Conservation (phyloP, 164 flowering plant genomes). For the Warburgia ugandensis region DNA sequence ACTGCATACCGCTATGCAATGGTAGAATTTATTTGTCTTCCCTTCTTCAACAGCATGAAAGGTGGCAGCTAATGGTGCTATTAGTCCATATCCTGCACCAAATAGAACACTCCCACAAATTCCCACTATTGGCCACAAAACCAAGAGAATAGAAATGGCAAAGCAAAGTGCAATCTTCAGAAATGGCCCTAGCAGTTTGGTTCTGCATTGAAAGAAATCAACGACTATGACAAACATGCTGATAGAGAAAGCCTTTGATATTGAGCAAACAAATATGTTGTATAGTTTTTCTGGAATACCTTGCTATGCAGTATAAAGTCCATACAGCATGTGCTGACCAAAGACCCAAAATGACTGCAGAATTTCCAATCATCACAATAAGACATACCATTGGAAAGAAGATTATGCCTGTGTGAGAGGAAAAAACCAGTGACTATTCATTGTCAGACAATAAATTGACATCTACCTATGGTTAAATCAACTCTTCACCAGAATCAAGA, state of each 20-base stretch:
- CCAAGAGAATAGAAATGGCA: slow-evolving; percentile 31
- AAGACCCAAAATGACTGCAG: slow-evolving; percentile 64
- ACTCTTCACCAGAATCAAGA: too few species aligned
- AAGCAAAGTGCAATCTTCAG: slow-evolving; percentile 57
- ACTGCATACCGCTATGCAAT: slow-evolving; percentile 55
- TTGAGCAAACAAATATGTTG: not conserved
- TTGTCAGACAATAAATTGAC: too few species aligned
- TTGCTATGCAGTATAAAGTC: slow-evolving; percentile 56
- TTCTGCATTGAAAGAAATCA: slow-evolving; percentile 36
- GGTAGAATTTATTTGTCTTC: slow-evolving; percentile 46
- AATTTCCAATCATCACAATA: slow-evolving; percentile 54
- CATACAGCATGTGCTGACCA: slow-evolving; percentile 63
- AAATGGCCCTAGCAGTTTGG: slow-evolving; percentile 65
- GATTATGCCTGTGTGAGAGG: slow-evolving; percentile 72
- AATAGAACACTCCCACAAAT: slow-evolving; percentile 55
- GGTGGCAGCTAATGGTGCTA: slow-evolving; percentile 67
- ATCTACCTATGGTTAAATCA: too few species aligned
- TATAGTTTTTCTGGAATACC: slow-evolving; percentile 45
- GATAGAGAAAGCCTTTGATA: not conserved
- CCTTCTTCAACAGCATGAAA: slow-evolving; percentile 88
- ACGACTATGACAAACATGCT: slow-evolving; percentile 5
- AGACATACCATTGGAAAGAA: slow-evolving; percentile 75
- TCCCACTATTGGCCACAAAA: slow-evolving; percentile 66
- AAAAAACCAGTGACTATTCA: too few species aligned
- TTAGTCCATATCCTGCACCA: slow-evolving; percentile 65